These are phyloP conservation scores for Lentinus brumalis DNA, from an alignment of 768 basidiomycete genomes.

Conservation along the genomic window DNA sequence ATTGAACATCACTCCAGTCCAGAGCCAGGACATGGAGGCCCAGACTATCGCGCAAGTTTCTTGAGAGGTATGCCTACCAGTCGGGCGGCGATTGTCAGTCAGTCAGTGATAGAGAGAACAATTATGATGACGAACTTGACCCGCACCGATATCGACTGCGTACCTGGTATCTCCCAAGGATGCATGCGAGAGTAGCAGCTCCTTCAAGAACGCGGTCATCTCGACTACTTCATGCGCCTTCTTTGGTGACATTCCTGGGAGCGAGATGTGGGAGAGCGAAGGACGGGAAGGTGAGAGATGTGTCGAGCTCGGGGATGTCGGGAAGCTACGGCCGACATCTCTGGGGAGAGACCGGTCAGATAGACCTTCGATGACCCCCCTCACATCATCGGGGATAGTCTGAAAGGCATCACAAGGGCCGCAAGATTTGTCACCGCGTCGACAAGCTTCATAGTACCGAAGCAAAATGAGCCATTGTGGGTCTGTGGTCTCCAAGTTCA, in stretches of 20 bases:
- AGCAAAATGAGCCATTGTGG: slow-evolving; percentile 23
- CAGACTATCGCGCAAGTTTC: slow-evolving; percentile 38
- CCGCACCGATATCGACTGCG: slow-evolving; percentile 75
- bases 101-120: background rate
- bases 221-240: slow-evolving; percentile 71
- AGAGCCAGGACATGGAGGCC: slow-evolving; percentile 61
- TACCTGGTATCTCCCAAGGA: slow-evolving; percentile 33
- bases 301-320: background rate
- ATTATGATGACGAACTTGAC: slow-evolving; percentile 47
- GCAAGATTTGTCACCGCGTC: background rate
- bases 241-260: slow-evolving; percentile 69
- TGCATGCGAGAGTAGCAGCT: slow-evolving; percentile 35
- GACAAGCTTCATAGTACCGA: slow-evolving; percentile 14
- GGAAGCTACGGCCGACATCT: background rate
- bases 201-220: slow-evolving; percentile 58
- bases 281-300: background rate
- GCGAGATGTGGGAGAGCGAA: too few relatives aligned
- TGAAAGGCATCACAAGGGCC: background rate
- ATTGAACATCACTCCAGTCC: slow-evolving; percentile 62
- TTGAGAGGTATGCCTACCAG: slow-evolving; percentile 63
- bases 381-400: background rate
- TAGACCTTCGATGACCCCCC: background rate
- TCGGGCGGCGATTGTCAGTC: background rate
- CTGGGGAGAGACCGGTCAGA: background rate
- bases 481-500: background rate